Conservation (phyloP, 2,329 filamentous ascomycete genomes). For the Exophiala aquamarina region DNA sequence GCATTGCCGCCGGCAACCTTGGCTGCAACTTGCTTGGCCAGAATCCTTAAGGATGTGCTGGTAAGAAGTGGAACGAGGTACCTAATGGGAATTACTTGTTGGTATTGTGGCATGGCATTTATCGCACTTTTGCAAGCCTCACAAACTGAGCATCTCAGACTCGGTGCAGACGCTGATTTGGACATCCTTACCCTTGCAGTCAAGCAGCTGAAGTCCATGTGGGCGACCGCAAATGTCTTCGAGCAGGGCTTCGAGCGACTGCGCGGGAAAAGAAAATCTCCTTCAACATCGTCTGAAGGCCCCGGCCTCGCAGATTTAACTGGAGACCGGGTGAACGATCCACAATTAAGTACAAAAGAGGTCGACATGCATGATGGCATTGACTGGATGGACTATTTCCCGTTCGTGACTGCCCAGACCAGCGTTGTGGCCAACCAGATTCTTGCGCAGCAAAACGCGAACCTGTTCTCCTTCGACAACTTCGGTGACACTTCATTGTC, state of each 20-base stretch:
- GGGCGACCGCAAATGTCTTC: conserved; percentile 40
- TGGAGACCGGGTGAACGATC: not conserved
- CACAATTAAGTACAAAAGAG: not conserved
- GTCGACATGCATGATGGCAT: conserved; percentile 21
- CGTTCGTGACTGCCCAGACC: conserved; percentile 36
- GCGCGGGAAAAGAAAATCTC: conserved; percentile 8
- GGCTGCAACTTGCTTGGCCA: conserved; percentile 41
- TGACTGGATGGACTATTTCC: conserved; percentile 38
- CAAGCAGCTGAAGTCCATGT: conserved; percentile 37
- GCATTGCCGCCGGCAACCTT: conserved; percentile 39
- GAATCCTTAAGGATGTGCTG: conserved; percentile 41
- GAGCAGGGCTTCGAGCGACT: conserved; percentile 34
- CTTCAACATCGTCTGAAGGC: not conserved
- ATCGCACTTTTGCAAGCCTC: conserved; percentile 43
- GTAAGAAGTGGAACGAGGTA: conserved; percentile 31
- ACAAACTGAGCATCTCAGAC: conserved; percentile 33
- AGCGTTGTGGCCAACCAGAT: conserved; percentile 31
- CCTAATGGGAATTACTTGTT: conserved; percentile 46
- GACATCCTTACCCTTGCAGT: conserved; percentile 35
- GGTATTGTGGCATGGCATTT: conserved; percentile 45
- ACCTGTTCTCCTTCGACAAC: conserved; percentile 9
- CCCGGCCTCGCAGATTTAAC: not conserved
- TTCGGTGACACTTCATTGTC: conserved; percentile 11
- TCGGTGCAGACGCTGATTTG: conserved; percentile 36
- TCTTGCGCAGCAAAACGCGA: conserved; percentile 18